These are phyloP conservation scores for Wickerhamiella lipophila DNA, from an alignment of 805 yeast species.

Conservation along the genomic window DNA sequence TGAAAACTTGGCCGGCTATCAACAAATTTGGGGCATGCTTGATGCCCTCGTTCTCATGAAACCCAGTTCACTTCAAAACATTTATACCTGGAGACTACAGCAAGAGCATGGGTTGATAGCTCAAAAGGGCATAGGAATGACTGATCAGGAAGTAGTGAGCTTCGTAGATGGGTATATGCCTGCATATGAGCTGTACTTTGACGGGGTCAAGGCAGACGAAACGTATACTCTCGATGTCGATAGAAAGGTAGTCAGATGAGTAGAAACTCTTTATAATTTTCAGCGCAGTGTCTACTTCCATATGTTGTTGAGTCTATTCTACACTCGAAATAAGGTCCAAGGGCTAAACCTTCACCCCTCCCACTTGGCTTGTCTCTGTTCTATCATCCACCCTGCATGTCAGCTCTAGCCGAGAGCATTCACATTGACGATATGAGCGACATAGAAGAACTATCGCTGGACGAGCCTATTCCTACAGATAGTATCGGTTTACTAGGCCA, in stretches of 20 bases:
- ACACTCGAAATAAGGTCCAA: too few species aligned
- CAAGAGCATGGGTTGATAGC: conserved; percentile 51
- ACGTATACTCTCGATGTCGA: neutral
- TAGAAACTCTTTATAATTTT: too few species aligned
- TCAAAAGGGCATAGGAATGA: conserved; percentile 62
- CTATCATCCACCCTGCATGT: neutral
- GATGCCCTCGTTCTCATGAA: conserved; percentile 50
- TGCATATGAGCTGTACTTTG: conserved; percentile 50
- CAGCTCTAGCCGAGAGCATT: neutral
- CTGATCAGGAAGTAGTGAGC: conserved; percentile 47
- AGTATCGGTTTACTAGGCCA: conserved; percentile 21
- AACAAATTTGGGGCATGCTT: conserved; percentile 42
- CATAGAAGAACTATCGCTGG: conserved; percentile 12
- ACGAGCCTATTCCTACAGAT: neutral
- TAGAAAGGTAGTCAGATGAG: neutral
- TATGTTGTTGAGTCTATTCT: too few species aligned
- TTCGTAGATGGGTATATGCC: conserved; percentile 86
- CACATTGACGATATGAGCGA: conserved; percentile 6
- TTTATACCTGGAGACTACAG: conserved; percentile 67
- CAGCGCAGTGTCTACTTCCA: too few species aligned
- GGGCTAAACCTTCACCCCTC: too few species aligned
- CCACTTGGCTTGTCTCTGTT: neutral
- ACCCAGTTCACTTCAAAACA: conserved; percentile 47
- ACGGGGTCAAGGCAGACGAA: neutral
- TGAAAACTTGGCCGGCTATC: conserved; percentile 38